phyloP scores from a whole-genome alignment of 2,329 filamentous ascomycete genomes.

The Ilyonectria robusta region DNA sequence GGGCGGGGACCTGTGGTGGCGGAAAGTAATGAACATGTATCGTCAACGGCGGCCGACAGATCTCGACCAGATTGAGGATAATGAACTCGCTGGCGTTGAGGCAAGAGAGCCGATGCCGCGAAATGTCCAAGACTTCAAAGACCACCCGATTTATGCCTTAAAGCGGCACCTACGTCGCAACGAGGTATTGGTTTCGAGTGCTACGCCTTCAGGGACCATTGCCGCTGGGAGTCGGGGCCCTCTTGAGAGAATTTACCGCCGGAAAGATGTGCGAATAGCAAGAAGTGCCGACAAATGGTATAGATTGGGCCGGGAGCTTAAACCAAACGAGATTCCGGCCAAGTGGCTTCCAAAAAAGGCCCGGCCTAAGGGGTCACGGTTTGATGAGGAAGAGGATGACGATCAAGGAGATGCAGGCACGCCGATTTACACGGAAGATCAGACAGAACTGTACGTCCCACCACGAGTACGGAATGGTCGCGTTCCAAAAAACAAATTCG shows the following conservation, averaged over 20 bases:
- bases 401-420: constrained; percentile 58
- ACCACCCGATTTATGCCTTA: constrained; percentile 86
- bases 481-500: constrained; percentile 92
- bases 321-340: constrained; percentile 82
- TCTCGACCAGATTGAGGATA: constrained; percentile 87
- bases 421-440: constrained; percentile 72
- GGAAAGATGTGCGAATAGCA: constrained; percentile 83
- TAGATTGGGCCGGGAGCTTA: constrained; percentile 85
- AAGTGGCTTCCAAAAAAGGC: constrained; percentile 76
- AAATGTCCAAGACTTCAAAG: constrained; percentile 89
- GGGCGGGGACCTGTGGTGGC: constrained; percentile 68
- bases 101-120: constrained; percentile 87
- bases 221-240: constrained; percentile 73
- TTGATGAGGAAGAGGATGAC: constrained; percentile 50
- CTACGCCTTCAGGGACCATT: constrained; percentile 82
- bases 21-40: constrained; percentile 65
- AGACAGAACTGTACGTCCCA: constrained; percentile 81
- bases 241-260: constrained; percentile 85
- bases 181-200: constrained; percentile 83
- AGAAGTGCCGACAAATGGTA: constrained; percentile 93
- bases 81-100: constrained; percentile 79
- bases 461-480: constrained; percentile 81
- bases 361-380: constrained; percentile 44
- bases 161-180: constrained; percentile 87
- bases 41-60: constrained; percentile 63